A percentile compares a stretch with the other conserved stretches of the same genome.
Conservation (phyloP, 306 rosid species). For the Lupinus albus region DNA sequence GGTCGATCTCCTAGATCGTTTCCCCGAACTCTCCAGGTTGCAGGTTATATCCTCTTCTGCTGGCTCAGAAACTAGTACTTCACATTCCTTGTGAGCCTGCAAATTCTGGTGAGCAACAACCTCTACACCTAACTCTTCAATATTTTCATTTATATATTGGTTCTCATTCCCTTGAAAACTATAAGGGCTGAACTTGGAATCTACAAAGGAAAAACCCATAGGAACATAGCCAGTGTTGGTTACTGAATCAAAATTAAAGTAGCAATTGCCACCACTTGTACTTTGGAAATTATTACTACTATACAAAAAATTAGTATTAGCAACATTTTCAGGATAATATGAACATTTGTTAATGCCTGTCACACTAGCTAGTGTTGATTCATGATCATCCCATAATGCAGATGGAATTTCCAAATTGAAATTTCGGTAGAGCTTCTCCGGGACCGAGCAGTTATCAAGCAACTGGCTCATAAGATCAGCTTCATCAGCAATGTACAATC, state of each 20-base stretch:
- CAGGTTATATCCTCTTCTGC: constrained; percentile 31
- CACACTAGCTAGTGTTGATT: constrained; percentile 37
- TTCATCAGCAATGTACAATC: constrained; percentile 60
- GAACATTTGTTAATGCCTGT: constrained; percentile 41
- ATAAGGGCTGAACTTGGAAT: constrained; percentile 37
- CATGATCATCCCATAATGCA: constrained; percentile 56
- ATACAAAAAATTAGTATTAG: constrained; percentile 25
- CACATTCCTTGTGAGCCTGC: constrained; percentile 37
- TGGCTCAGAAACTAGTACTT: constrained; percentile 39
- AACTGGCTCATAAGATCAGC: constrained; percentile 63
- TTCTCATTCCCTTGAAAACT: constrained; percentile 42
- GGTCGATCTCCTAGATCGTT: constrained; percentile 51
- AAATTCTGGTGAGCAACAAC: constrained; percentile 34
- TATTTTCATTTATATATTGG: constrained; percentile 48
- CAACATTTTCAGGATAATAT: constrained; percentile 45
- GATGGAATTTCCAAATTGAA: constrained; percentile 54
- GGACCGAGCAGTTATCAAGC: constrained; percentile 39
- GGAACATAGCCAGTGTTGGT: constrained; percentile 45
- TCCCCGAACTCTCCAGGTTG: constrained; percentile 43
- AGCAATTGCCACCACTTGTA: constrained; percentile 35
- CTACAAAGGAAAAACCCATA: constrained; percentile 34
- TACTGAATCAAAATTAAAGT: constrained; percentile 41
- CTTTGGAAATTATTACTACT: constrained; percentile 34
- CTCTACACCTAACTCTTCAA: constrained; percentile 39
- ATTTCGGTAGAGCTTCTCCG: constrained; percentile 36